phyloP scores from a whole-genome alignment of 2,329 filamentous ascomycete species.

The Fusarium sp. region DNA sequence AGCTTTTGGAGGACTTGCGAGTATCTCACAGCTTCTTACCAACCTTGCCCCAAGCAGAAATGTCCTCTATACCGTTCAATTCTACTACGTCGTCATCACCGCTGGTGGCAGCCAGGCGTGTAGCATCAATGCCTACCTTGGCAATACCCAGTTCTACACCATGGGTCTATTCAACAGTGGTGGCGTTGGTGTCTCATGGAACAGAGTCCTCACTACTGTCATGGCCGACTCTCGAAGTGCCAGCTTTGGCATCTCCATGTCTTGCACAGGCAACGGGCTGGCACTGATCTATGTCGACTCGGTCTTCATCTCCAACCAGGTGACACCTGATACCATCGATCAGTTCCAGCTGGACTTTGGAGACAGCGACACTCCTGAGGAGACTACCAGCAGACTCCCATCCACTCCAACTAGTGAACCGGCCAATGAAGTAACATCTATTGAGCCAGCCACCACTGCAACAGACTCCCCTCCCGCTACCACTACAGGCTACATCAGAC shows the following conservation, averaged over 20 bases:
- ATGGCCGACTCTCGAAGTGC: not conserved
- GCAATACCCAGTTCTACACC: not conserved
- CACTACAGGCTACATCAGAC: not conserved
- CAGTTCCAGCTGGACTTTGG: slow-evolving; percentile 5
- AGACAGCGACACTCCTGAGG: not conserved
- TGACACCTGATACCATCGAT: slow-evolving; percentile 10
- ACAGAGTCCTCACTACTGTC: slow-evolving; percentile 1
- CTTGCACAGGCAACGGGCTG: not conserved
- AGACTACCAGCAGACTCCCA: not conserved
- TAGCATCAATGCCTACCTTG: not conserved
- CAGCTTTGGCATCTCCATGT: slow-evolving; percentile 7
- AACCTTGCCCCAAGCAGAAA: not conserved
- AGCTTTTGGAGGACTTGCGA: not conserved
- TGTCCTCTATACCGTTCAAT: slow-evolving; percentile 17
- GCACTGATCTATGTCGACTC: slow-evolving; percentile 4
- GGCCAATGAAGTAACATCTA: not conserved
- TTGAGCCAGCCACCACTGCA: not conserved
- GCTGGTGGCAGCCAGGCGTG: not conserved
- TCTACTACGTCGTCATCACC: slow-evolving; percentile 5
- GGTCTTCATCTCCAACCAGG: slow-evolving; percentile 20
- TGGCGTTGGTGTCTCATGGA: not conserved
- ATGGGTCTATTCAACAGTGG: not conserved
- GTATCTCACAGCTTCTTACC: not conserved
- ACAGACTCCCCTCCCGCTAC: not conserved
- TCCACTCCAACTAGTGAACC: not conserved